Evolutionary conservation across 495 filamentous ascomycete genomes (phyloP), one percentile per base, ranked within the genome.

Genomic region (Xylaria sp.): DNA sequence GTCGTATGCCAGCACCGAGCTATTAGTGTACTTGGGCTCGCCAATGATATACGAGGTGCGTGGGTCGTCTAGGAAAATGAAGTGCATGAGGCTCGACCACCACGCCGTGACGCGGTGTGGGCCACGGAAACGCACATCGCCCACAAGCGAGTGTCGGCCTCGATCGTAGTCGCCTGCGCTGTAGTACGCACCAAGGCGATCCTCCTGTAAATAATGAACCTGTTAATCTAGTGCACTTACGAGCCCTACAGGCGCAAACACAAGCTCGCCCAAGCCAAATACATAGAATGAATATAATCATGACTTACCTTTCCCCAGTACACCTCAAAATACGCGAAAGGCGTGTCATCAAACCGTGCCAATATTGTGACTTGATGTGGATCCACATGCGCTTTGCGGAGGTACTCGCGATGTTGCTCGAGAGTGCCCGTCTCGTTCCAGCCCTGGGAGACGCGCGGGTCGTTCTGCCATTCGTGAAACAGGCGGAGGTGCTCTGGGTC

Each of bases 401-500:
- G 80, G 75, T 92, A 92, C 75, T 86, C 84, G 72, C 85, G 79
- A 74, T 91, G 90, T 75, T 91, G 84, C 12, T 90, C 88, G 17
- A 90, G 77, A 9, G 88, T 88, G 24, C 90, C 90, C 11, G 87
- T 89, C 80, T 89, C 87, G 68, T 91, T 89, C 90, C 90, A 92
- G 7, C 90, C 90, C 75, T 88, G 85, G 14, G 89, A 89, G 5
- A 92, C 90, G 41, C 90, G 87, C 33, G 90, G 89, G 75, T 92
- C 90, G 76, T 91, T 92, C 77, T 91, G 89, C 90, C 90, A 92
- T 29, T 71, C 82, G 77, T 92, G 85, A 80, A 92, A 92, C 8
- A 90, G 81, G 41, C 80, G 76, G 63, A 91, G 75, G 69, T 92
- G 90, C 68, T 84, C 82, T 0, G 73, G 67, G 71, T 89, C 78